Evolutionary conservation across 108 stramenopile genomes (phyloP), one percentile per base, ranked within the genome.

Genomic region (Nitzschia inconspicua): DNA sequence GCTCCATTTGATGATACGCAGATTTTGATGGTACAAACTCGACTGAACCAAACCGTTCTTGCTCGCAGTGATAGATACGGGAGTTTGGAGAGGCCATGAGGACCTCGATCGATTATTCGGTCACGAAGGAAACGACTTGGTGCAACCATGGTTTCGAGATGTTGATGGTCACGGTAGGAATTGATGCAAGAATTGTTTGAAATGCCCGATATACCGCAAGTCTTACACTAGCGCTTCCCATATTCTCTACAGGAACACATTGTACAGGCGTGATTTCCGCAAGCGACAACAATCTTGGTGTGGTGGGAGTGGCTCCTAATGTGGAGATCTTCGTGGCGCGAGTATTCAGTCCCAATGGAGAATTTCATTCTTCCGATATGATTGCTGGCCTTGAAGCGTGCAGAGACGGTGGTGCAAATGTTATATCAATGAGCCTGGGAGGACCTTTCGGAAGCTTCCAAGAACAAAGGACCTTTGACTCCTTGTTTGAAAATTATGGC

Each of bases 261-360:
- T n/a, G n/a, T n/a, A n/a, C n/a, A 0, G 83, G 83, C 9, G 75
- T 73, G 40, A 79, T 84, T 60, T 79, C 72, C 7, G 82, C 77
- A 14, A 42, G 51, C n/a, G 40, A 52, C 22, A 52, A 50, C 19
- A 53, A 43, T 39, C 13, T 75, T 35, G 63, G 73, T 14, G 77
- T 80, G 14, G 70, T 65, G 4, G 77, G 79, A 50, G 67, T 61
- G 13, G 61, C 62, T 23, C 73, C 65, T 22, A 55, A 44, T 30
- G 62, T 50, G 11, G 36, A 63, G 13, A 62, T 84, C 39, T 70
- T 76, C 35, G 67, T 78, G 26, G 70, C 66, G n/a, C 76, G 79
- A 29, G 70, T 65, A 14, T 71, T 78, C 9, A 42, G 20, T 22
- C 59, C 80, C 36, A 55, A 70, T 14, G 82, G 76, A 10, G 27